Conservation (phyloP, 2,329 filamentous ascomycete species). For the Cladosporium sp. region DNA sequence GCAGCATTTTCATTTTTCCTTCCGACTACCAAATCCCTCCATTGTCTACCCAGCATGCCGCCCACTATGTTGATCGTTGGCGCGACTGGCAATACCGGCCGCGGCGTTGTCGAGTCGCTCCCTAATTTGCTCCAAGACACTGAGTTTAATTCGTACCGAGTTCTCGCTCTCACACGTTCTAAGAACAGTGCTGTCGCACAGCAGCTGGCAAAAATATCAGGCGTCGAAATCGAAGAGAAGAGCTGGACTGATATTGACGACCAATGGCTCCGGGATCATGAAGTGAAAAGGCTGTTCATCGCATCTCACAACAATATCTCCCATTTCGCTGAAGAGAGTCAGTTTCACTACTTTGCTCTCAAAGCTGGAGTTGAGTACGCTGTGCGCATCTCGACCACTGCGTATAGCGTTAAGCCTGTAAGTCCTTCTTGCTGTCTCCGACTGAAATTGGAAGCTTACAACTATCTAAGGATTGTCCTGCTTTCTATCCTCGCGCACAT, state of each 20-base stretch:
- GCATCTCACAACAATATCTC: slow-evolving; percentile 36
- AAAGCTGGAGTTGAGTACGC: slow-evolving; percentile 39
- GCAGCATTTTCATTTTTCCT: too few species aligned
- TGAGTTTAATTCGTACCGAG: slow-evolving; percentile 17
- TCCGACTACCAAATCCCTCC: too few species aligned
- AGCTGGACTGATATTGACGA: slow-evolving; percentile 37
- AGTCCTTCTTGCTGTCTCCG: neutral
- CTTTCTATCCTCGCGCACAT: slow-evolving; percentile 37
- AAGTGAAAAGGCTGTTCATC: slow-evolving; percentile 37
- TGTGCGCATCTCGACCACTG: slow-evolving; percentile 41
- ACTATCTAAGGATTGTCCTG: slow-evolving; percentile 18
- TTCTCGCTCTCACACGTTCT: slow-evolving; percentile 34
- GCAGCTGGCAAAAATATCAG: slow-evolving; percentile 31
- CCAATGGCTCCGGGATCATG: slow-evolving; percentile 37
- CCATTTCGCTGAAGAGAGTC: slow-evolving; percentile 40
- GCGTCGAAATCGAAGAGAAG: slow-evolving; percentile 34
- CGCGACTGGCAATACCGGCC: slow-evolving; percentile 15
- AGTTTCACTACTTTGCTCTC: slow-evolving; percentile 34
- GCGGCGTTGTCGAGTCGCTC: slow-evolving; percentile 15
- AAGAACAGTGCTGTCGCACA: slow-evolving; percentile 20
- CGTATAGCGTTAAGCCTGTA: slow-evolving; percentile 33
- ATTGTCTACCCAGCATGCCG: too few species aligned
- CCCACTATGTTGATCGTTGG: slow-evolving; percentile 14
- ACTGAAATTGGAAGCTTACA: neutral
- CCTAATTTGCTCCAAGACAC: slow-evolving; percentile 12